phyloP scores from a whole-genome alignment of 1,284 basidiomycete genomes.

The Vanrija sp. region DNA sequence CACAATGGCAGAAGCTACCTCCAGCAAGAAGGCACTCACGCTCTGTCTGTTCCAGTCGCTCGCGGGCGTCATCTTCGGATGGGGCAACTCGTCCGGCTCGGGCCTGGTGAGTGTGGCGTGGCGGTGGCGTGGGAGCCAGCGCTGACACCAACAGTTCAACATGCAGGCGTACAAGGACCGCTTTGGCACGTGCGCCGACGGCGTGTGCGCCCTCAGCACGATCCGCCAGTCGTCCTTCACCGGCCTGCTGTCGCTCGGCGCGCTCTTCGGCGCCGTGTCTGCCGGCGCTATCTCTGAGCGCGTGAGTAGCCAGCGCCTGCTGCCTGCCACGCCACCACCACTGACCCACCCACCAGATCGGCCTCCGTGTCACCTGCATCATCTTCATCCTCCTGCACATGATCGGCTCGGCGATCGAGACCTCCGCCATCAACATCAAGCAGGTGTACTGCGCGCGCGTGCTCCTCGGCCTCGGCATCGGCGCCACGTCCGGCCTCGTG shows the following conservation, averaged over 20 bases:
- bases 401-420: slow-evolving; percentile 48
- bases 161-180: slow-evolving; percentile 24
- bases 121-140: neutral
- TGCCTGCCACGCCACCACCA: neutral
- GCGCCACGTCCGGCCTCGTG: slow-evolving; percentile 48
- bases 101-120: slow-evolving; percentile 23
- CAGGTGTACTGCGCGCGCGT: slow-evolving; percentile 49
- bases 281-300: slow-evolving; percentile 37
- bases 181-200: slow-evolving; percentile 28
- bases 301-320: slow-evolving; percentile 15
- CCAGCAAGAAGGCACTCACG: slow-evolving; percentile 15
- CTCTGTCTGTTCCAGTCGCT: slow-evolving; percentile 43
- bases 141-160: slow-evolving; percentile 22
- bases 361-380: slow-evolving; percentile 43
- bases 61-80: slow-evolving; percentile 41
- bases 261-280: slow-evolving; percentile 43
- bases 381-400: slow-evolving; percentile 46
- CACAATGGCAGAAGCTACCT: too few species aligned
- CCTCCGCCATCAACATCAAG: slow-evolving; percentile 27
- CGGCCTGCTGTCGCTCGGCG: slow-evolving; percentile 45
- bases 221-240: slow-evolving; percentile 43
- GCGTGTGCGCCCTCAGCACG: slow-evolving; percentile 24
- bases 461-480: slow-evolving; percentile 48
- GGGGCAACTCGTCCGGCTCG: slow-evolving; percentile 38
- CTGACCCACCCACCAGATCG: slow-evolving; percentile 25